Evolutionary conservation across 345 rosid species (phyloP).

Genomic region (Carallia pectinifolia): DNA sequence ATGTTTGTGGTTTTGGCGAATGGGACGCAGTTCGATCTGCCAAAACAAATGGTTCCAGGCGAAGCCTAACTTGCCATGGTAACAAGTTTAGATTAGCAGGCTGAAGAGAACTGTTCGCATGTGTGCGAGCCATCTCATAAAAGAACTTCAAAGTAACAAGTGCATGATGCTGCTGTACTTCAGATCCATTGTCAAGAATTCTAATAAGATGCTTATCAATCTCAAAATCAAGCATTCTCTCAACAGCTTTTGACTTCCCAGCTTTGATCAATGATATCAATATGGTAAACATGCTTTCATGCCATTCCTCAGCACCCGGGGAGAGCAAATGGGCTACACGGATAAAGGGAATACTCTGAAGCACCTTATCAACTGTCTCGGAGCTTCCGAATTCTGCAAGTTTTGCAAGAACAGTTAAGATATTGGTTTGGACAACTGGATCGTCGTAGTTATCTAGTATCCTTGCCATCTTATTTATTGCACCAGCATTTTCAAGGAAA

Average conservation of each 20-base stretch:
- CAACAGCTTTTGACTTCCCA: constrained; percentile 37
- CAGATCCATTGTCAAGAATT: constrained; percentile 29
- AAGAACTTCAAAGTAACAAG: constrained; percentile 32
- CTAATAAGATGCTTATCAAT: constrained; percentile 31
- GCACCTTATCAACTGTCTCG: constrained; percentile 29
- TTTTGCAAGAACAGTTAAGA: constrained; percentile 28
- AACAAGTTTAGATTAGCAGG: constrained; percentile 23
- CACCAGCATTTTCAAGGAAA: constrained; percentile 20
- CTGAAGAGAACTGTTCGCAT: constrained; percentile 18
- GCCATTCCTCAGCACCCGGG: constrained; percentile 21
- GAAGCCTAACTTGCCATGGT: constrained; percentile 36
- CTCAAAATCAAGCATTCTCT: constrained; percentile 30
- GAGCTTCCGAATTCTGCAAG: constrained; percentile 33
- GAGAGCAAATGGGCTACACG: constrained; percentile 25
- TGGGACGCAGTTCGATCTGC: constrained; percentile 10
- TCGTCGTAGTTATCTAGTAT: constrained; percentile 23
- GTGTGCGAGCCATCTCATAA: constrained; percentile 26
- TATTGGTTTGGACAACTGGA: constrained; percentile 21
- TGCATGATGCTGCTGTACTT: constrained; percentile 31
- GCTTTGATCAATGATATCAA: constrained; percentile 32
- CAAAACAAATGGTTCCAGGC: constrained; percentile 22
- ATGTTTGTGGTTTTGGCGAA: constrained; percentile 20
- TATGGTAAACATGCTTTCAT: constrained; percentile 28
- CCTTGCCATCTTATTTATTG: constrained; percentile 22
- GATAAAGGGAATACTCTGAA: constrained; percentile 27